Evolutionary conservation across 176 grass and related monocot genomes (phyloP), one percentile per base, ranked within the genome.

Genomic region (Chrysopogon serrulatus): DNA sequence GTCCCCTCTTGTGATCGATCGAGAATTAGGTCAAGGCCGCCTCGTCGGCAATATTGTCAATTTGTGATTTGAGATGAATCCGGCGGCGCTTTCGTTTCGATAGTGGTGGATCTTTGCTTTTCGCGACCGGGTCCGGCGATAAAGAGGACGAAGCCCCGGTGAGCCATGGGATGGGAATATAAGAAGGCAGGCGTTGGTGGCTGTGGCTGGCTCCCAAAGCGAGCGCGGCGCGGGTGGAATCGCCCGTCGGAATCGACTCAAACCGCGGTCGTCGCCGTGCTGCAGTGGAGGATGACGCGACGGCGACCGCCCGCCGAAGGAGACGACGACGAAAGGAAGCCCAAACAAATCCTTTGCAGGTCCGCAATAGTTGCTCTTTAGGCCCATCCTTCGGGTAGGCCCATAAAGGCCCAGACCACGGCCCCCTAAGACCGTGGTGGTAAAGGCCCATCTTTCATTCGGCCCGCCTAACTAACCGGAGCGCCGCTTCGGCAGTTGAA

Each of bases 91-190:
- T 23, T 73, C 43, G 71, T 2, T 7, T 27, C 44, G 71, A 51
- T 51, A 3, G 77, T 31, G 4, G 39, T 75, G 78, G 10, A 81
- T 54, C 65, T 80, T n/a, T 34, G 21, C 60, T 65, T 79, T 79
- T n/a, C 63, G 27, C 5, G 6, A 42, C 2, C 59, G 42, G 70
- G 70, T 2, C 43, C 48, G 71, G 43, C 43, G 78, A 81, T 28
- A 68, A 69, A 39, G 78, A 68, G 17, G 32, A 54, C 21, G 44
- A 26, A 11, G 44, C 44, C 4, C 23, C 44, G 78, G 31, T 23
- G 10, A 42, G 79, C 86, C 86, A 63, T 51, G 79, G 42, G 86
- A 83, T 72, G 26, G 70, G 80, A 88, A 88, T 78, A 83, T 60
- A 27, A 26, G 8, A 71, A 87, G n/a, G n/a, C n/a, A 88, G 54